A percentile compares a stretch with the other conserved stretches of the same genome.
Conservation (phyloP, 495 filamentous ascomycete genomes). For the Neurospora sp. region DNA sequence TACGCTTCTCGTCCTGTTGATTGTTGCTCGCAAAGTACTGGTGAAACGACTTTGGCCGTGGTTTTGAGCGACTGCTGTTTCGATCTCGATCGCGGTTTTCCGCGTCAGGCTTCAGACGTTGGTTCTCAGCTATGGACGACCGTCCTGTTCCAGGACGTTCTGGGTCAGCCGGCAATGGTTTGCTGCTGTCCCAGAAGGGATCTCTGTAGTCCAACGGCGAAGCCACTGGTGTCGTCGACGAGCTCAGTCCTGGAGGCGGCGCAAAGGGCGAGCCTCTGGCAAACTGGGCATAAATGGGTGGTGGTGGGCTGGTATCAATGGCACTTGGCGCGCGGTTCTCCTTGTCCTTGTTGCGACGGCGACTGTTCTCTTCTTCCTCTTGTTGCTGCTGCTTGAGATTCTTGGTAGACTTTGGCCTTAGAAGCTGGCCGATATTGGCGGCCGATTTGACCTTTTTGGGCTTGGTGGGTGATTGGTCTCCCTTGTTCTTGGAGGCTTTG, state of each 20-base stretch:
- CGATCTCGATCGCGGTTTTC: not conserved
- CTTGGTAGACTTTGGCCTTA: conserved; percentile 52
- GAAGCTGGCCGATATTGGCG: conserved; percentile 59
- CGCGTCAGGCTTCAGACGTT: not conserved
- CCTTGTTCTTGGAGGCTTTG: conserved; percentile 33
- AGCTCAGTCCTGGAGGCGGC: not conserved
- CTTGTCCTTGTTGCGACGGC: conserved; percentile 51
- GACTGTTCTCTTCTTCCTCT: conserved; percentile 25
- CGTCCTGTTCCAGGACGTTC: not conserved
- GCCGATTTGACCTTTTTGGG: conserved; percentile 80
- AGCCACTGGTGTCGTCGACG: conserved; percentile 36
- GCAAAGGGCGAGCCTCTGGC: conserved; percentile 16
- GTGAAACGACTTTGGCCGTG: not conserved
- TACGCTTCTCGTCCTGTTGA: not conserved
- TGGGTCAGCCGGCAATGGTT: not conserved
- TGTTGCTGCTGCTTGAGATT: conserved; percentile 31
- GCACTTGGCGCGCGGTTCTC: conserved; percentile 56
- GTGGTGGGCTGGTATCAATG: conserved; percentile 28
- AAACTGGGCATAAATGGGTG: conserved; percentile 75
- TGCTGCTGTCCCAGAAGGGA: not conserved
- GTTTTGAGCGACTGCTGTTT: not conserved
- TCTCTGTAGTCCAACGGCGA: conserved; percentile 1
- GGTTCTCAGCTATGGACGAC: not conserved
- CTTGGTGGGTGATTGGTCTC: conserved; percentile 34
- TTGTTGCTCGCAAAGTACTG: not conserved